Base-by-base conservation (phyloP, 768 basidiomycete genomes). In the Mycena pura region DNA sequence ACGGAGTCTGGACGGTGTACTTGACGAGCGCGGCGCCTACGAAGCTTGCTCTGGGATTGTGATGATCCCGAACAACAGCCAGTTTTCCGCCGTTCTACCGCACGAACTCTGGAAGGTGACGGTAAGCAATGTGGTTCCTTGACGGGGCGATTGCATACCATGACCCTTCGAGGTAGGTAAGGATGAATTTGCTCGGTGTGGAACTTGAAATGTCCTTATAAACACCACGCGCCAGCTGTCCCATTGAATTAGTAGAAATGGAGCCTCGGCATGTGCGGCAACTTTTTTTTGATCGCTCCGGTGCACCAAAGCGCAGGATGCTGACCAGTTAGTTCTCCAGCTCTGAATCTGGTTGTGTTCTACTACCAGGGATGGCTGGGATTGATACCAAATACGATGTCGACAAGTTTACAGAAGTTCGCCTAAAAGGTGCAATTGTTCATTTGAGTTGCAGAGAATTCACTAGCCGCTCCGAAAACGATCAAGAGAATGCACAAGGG, bases 211-310 rank as follows among this genome's bases (percentile, higher is more conserved):
- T 89, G 89, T 72, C 90, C 89, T 66, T 90, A 90, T 39, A 89
- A 77, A 73, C 88, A 88, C 87, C 90, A 92, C 41, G 89, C 87
- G 15, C 88, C 89, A 58, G 84, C 86, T 6, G 89, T 92, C 10
- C 91, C 91, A 51, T 90, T 84, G 19, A 93, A 73, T 90, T 90
- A 91, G 71, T 91, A 92, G 21, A 82, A 75, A 69, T 80, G 84
- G 51, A 89, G 1, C 11, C 86, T 82, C 22, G 91, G 77, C 57
- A 63, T 59, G 69, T 92, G 91, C 6, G 90, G 89, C 17, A 89
- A 86, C 17, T 69, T 69, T 86, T 84, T 78, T 66, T 89, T 86
- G 61, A 91, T 89, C 7, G 90, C 89, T 25, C 84, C 81, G 57
- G 85, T 80, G 40, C 82, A 79, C 69, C 86, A 90, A 51, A 91